phyloP scores from a whole-genome alignment of 305 asterid genomes.

The Withania somnifera region DNA sequence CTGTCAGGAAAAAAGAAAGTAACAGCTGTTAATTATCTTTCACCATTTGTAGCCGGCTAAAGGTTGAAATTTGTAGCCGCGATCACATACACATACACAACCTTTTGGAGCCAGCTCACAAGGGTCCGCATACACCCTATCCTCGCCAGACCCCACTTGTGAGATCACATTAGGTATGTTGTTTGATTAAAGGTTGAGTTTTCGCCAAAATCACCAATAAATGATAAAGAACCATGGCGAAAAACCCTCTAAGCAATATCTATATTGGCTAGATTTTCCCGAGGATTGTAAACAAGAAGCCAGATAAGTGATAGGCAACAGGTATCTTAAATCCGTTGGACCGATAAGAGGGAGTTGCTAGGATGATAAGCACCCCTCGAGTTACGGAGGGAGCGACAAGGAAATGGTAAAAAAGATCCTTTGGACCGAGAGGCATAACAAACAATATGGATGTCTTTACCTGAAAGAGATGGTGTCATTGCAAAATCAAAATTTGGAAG shows the following conservation, averaged over 20 bases:
- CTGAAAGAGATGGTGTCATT: slow-evolving; percentile 97
- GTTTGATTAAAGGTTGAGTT: not conserved
- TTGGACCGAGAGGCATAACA: not conserved
- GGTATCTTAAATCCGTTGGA: not conserved
- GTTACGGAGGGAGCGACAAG: too few relatives aligned
- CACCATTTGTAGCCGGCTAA: not conserved
- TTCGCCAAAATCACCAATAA: not conserved
- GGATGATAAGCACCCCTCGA: too few relatives aligned
- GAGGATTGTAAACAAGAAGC: not conserved
- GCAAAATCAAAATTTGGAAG: slow-evolving; percentile 94
- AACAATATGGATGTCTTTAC: slow-evolving; percentile 16
- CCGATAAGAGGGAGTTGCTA: too few relatives aligned
- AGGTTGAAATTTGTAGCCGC: too few relatives aligned
- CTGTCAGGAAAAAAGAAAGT: slow-evolving; percentile 26
- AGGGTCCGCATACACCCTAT: too few relatives aligned
- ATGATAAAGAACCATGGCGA: not conserved
- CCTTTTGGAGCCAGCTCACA: too few relatives aligned
- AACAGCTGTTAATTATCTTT: not conserved
- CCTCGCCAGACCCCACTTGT: too few relatives aligned
- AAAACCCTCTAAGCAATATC: not conserved
- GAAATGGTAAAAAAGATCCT: too few relatives aligned
- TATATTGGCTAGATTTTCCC: not conserved
- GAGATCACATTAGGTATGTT: too few relatives aligned
- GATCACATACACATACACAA: too few relatives aligned
- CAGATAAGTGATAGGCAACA: not conserved